A percentile compares a stretch with the other conserved stretches of the same genome.
Evolutionary conservation across 192 early-diverging fungal genomes (phyloP).

Genomic region (Chytriomyces sp.): DNA sequence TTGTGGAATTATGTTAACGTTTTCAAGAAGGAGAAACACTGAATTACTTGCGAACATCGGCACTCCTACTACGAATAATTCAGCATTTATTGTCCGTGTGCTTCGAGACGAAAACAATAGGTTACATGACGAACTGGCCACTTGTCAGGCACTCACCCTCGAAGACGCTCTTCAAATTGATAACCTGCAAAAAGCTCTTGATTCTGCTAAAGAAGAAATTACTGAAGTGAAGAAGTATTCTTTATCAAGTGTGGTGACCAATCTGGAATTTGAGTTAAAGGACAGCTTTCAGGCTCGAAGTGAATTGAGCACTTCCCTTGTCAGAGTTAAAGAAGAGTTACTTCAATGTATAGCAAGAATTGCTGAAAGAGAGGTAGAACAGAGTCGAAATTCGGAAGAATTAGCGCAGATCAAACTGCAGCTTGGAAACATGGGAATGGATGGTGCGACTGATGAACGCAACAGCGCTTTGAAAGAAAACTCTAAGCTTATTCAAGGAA

Average conservation of each 20-base stretch:
- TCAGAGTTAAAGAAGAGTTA: conserved; percentile 11
- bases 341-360: conserved; percentile 4
- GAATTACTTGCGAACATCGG: not conserved
- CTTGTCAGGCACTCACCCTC: not conserved
- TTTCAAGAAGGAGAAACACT: no score
- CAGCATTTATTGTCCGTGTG: not conserved
- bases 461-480: conserved; percentile 11
- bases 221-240: not conserved
- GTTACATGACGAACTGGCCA: not conserved
- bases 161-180: not conserved
- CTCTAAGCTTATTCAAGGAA: conserved; percentile 20
- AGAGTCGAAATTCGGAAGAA: not conserved
- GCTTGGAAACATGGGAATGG: not conserved
- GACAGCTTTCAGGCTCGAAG: not conserved
- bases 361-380: conserved; percentile 10
- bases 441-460: not conserved
- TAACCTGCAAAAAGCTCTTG: conserved; percentile 5
- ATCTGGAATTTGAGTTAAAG: not conserved
- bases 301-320: not conserved
- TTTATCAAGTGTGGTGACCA: not conserved
- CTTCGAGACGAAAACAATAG: not conserved
- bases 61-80: no score
- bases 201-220: not conserved
- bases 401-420: not conserved
- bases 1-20: no score